A percentile compares a stretch with the other conserved stretches of the same genome.
Evolutionary conservation across 2,329 filamentous ascomycete genomes (phyloP).

Genomic region (Aspergillus terreus): DNA sequence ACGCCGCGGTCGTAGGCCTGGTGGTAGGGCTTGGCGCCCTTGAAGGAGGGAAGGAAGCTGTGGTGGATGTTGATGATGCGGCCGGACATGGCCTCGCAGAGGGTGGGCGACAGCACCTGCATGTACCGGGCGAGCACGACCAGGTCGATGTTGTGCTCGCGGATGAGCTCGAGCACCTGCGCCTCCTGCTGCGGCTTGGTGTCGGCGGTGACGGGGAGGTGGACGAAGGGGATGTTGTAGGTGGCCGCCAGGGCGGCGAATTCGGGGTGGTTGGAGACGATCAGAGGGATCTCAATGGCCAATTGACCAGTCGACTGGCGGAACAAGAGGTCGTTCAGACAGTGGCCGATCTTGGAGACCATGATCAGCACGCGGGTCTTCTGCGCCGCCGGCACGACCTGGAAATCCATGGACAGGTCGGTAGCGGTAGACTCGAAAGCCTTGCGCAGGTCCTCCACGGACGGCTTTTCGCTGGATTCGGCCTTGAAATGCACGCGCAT

Average conservation of each 20-base stretch:
- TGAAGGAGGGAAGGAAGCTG: conserved; percentile 81
- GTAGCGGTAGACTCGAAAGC: conserved; percentile 60
- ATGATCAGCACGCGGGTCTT: conserved; percentile 79
- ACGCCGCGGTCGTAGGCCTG: conserved; percentile 82
- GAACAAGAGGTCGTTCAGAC: conserved; percentile 79
- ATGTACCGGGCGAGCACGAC: conserved; percentile 82
- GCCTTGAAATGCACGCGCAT: conserved; percentile 83
- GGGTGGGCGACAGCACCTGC: conserved; percentile 73
- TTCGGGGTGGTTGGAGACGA: conserved; percentile 79
- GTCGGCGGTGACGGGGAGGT: conserved; percentile 74
- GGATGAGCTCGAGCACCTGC: conserved; percentile 67
- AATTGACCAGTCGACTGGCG: conserved; percentile 71
- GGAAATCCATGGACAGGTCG: conserved; percentile 66
- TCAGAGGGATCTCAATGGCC: conserved; percentile 69
- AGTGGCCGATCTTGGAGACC: conserved; percentile 87
- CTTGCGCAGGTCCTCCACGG: conserved; percentile 45
- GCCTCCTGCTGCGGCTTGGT: conserved; percentile 72
- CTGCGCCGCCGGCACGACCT: conserved; percentile 63
- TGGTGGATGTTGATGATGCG: conserved; percentile 93
- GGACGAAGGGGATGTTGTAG: conserved; percentile 75
- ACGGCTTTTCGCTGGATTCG: conserved; percentile 17
- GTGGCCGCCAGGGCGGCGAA: conserved; percentile 64
- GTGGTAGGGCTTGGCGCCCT: conserved; percentile 84
- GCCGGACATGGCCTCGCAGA: conserved; percentile 76
- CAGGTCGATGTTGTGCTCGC: conserved; percentile 67